Evolutionary conservation across 805 yeast species (phyloP).

Genomic region (Candida loeiensis): DNA sequence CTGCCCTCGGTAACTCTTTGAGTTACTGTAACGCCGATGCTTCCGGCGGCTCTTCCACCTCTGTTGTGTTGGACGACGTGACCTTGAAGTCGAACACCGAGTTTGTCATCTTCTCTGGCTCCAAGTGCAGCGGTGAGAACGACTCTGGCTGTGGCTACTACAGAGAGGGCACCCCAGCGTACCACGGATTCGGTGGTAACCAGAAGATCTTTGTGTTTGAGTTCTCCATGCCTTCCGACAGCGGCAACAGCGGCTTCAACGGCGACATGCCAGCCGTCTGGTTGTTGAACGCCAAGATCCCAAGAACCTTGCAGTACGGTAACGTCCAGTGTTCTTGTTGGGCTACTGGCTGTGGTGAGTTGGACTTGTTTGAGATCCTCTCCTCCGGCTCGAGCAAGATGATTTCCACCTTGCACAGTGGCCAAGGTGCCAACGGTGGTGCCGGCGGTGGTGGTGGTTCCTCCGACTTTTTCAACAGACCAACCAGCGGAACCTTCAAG

Average conservation of each 20-base stretch:
- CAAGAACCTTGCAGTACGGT: slow-evolving; percentile 96
- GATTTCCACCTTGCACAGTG: slow-evolving; percentile 79
- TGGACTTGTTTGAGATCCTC: slow-evolving; percentile 89
- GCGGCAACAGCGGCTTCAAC: slow-evolving; percentile 50
- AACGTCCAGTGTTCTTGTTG: slow-evolving; percentile 86
- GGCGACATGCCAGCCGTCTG: slow-evolving; percentile 98
- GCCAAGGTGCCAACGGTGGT: slow-evolving; percentile 62
- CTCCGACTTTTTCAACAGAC: slow-evolving; percentile 84
- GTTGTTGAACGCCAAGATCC: slow-evolving; percentile 92
- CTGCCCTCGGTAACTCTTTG: slow-evolving; percentile 86
- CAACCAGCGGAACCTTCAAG: slow-evolving; percentile 69
- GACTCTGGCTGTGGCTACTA: slow-evolving; percentile 16
- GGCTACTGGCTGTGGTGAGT: slow-evolving; percentile 96
- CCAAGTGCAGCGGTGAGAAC: slow-evolving; percentile 32
- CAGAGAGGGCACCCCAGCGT: slow-evolving; percentile 64
- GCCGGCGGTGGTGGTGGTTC: slow-evolving; percentile 80
- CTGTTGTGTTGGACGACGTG: slow-evolving; percentile 67
- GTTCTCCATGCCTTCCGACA: slow-evolving; percentile 85
- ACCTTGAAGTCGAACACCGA: slow-evolving; percentile 72
- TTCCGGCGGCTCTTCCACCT: slow-evolving; percentile 61
- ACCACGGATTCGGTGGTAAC: slow-evolving; percentile 88
- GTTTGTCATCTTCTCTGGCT: slow-evolving; percentile 75
- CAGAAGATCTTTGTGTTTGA: slow-evolving; percentile 87
- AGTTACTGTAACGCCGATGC: slow-evolving; percentile 82
- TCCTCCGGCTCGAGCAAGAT: slow-evolving; percentile 70